Evolutionary conservation across 805 yeast species (phyloP), one percentile per base, ranked within the genome.

Genomic region (Teunomyces tritomae): DNA sequence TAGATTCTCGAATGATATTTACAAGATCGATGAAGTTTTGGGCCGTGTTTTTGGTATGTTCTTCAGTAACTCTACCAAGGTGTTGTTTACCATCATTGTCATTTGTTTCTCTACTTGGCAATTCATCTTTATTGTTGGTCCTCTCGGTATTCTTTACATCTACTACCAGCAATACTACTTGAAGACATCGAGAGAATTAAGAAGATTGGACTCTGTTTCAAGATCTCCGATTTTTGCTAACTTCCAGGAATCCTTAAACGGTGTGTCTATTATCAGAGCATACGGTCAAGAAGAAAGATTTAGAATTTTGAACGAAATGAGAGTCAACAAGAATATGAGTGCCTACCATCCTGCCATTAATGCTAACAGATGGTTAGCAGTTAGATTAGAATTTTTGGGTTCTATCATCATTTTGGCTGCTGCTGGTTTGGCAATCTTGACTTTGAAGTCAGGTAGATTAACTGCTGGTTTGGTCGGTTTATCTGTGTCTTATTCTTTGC

Each of bases 351-450:
- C 97, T 27, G 79, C 96, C 8, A 83, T 90, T 48, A 86, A 88
- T 63, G 91, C 97, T 9, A 94, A 95, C 66, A 83, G 99, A 71
- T 94, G 99, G 99, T 79, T 94, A 51, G 97, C 98, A 8, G 96
- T 89, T 8, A 80, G 99, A 61, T 77, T 94, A 50, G 98, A 95
- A 67, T 84, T 88, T 54, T 74, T 94, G 55, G 98, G 99, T 28
- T 87, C 97, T 1, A 58, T 91, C 39, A 87, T 94, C 52, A 92
- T 94, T 58, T 77, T 90, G 49, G 85, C 88, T 39, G 84, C 98
- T 5, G 88, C 98, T 2, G 86, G 89, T 4, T 75, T 94, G 58
- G 78, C 95, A 11, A 87, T 95, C 43, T 65, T 82, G 50, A 79
- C 89, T 17, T 74, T 90, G 55, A 77, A 71, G 46, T 73, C 78